Base-by-base conservation (phyloP, 2,329 filamentous ascomycete species). In the Paramyrothecium sp. region DNA sequence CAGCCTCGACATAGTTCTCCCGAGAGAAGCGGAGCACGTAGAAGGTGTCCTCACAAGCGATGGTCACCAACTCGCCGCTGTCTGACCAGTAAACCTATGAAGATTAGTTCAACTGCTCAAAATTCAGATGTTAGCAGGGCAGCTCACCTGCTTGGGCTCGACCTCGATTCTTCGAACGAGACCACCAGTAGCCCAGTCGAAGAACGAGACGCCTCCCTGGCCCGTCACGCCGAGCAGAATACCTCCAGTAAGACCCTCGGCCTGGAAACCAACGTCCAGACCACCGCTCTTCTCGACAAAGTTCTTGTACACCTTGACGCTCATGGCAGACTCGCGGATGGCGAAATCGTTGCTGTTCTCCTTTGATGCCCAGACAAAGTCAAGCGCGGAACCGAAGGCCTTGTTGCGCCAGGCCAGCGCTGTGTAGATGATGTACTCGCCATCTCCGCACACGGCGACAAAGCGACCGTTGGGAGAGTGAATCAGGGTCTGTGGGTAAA, bases 281-380 rank as follows among this genome's bases (percentile, higher is more conserved):
- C 92, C 92, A 57, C 91, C 91, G 26, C 83, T 78, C 77, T 96
- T 94, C 74, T 98, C 95, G 65, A 93, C 89, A 78, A 99, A 98
- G 76, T 98, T 98, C 76, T 95, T 94, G 83, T 95, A 98, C 38
- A 98, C 87, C 81, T 97, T 97, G 68, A 99, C 92, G 68, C 90
- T 96, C 52, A 94, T 97, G 26, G 90, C 78, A 4, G 93, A 97
- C 76, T 99, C 95, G 38, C 95, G 89, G 66, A 99, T 98, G 44
- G 95, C 95, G 70, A 96, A 98, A 73, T 99, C 95, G 73, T 97
- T 98, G 78, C 92, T 96, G 76, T 97, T 97, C 58, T 97, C 94
- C 76, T 97, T 97, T 49, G 91, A 91, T 0, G 90, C 94, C 95
- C 95, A 99, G 12, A 91, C 93, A 73, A 99, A 99, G 76, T 99